A percentile compares a stretch with the other conserved stretches of the same genome.
Evolutionary conservation across 345 rosid species (phyloP).

Genomic region (Jatropha curcas): DNA sequence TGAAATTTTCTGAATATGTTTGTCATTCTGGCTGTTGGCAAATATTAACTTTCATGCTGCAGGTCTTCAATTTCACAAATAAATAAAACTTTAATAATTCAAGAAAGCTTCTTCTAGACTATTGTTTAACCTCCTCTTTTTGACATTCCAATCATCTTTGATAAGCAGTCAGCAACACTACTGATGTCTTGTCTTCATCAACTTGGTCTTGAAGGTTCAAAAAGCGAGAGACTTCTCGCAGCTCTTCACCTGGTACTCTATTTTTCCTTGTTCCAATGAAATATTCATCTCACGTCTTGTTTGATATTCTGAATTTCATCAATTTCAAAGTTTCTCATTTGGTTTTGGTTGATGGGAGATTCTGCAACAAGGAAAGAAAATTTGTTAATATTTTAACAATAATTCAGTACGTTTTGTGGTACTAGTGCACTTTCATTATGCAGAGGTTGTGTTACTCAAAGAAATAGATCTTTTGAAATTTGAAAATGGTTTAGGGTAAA

Average conservation of each 20-base stretch:
- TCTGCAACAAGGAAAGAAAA: constrained; percentile 14
- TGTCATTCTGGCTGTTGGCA: background rate
- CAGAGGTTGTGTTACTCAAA: too few species aligned
- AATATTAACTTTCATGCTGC: background rate
- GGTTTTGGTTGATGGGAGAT: constrained; percentile 1
- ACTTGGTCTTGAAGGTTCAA: constrained; percentile 21
- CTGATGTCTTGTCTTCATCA: constrained; percentile 21
- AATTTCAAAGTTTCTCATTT: constrained; percentile 16
- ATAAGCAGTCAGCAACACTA: background rate
- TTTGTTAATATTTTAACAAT: too few species aligned
- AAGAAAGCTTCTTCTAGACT: too few species aligned
- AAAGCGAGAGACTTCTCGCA: constrained; percentile 2
- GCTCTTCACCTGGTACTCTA: constrained; percentile 11
- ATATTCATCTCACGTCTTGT: constrained; percentile 7
- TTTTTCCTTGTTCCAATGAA: constrained; percentile 17
- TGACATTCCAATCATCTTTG: constrained; percentile 1
- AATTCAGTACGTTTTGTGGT: too few species aligned
- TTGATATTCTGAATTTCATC: background rate
- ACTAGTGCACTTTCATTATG: background rate
- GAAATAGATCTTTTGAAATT: too few species aligned
- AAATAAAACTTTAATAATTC: background rate
- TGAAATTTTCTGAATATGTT: background rate
- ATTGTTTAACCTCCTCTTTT: constrained; percentile 15
- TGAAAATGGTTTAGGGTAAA: too few species aligned
- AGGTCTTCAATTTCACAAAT: background rate